Percentiles rank a stretch among this genome's conserved stretches.
Evolutionary conservation across 768 basidiomycete genomes (phyloP).

Genomic region (Phaeolepiota aurea): DNA sequence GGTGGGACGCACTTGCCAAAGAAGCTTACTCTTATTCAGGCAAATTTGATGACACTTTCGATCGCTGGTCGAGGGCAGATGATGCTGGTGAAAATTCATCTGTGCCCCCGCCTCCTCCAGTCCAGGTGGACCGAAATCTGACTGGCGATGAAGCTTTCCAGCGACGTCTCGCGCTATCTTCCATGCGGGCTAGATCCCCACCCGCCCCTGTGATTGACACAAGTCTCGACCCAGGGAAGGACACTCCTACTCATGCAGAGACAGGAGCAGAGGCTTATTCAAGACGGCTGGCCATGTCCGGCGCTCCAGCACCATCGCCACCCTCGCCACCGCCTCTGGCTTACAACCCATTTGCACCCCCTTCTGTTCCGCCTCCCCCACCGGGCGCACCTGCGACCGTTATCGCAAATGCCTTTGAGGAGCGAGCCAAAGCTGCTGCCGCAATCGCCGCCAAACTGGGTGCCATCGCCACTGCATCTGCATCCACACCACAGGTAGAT

Average conservation of each 20-base stretch:
- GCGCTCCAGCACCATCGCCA: slow-evolving; percentile 16
- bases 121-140: slow-evolving; percentile 33
- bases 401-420: slow-evolving; percentile 42
- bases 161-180: slow-evolving; percentile 67
- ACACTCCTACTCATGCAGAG: slow-evolving; percentile 18
- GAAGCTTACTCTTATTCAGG: slow-evolving; percentile 17
- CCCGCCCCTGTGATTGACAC: slow-evolving; percentile 9
- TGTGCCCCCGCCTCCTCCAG: slow-evolving; percentile 22
- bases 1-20: neutral
- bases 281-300: slow-evolving; percentile 50
- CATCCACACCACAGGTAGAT: slow-evolving; percentile 17
- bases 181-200: slow-evolving; percentile 14
- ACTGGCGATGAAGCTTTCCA: slow-evolving; percentile 79
- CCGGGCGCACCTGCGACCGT: slow-evolving; percentile 28
- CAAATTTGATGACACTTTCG: slow-evolving; percentile 40
- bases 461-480: slow-evolving; percentile 25
- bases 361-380: slow-evolving; percentile 50
- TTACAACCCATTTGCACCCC: slow-evolving; percentile 66
- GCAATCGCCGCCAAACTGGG: slow-evolving; percentile 73
- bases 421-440: slow-evolving; percentile 67
- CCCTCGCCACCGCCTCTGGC: slow-evolving; percentile 48
- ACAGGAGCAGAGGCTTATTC: slow-evolving; percentile 67
- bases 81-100: slow-evolving; percentile 25
- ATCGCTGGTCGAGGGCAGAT: slow-evolving; percentile 41
- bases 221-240: slow-evolving; percentile 9